Conservation (phyloP, 345 rosid genomes). For the Luvunga scandens region DNA sequence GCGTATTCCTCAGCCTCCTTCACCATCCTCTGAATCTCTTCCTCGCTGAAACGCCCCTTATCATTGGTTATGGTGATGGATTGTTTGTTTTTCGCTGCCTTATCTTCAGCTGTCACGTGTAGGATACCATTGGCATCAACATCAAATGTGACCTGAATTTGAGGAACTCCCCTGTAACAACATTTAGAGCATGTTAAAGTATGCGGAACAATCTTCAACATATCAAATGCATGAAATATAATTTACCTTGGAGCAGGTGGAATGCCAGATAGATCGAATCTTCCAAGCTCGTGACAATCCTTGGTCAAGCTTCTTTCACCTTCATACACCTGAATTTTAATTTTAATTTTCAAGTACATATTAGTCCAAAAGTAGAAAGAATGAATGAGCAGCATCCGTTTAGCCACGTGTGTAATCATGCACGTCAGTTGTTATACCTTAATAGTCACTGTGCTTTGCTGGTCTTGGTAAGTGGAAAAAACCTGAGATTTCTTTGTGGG, state of each 20-base stretch:
- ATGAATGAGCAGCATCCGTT: background rate
- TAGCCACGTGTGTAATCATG: background rate
- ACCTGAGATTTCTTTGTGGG: conserved; percentile 47
- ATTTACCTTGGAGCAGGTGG: conserved; percentile 57
- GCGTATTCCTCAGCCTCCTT: conserved; percentile 57
- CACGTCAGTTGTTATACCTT: conserved; percentile 21
- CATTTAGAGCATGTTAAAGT: background rate
- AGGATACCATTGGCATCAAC: conserved; percentile 49
- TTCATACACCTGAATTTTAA: conserved; percentile 36
- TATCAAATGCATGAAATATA: background rate
- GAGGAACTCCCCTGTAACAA: conserved; percentile 47
- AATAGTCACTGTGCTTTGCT: conserved; percentile 46
- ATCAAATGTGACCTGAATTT: conserved; percentile 51
- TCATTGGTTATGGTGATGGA: conserved; percentile 48
- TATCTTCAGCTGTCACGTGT: conserved; percentile 54
- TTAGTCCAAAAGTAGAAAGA: background rate
- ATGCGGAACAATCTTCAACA: background rate
- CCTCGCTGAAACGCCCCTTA: conserved; percentile 48
- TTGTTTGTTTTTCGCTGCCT: conserved; percentile 42
- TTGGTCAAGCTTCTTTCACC: conserved; percentile 54
- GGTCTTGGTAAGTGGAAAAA: conserved; percentile 51
- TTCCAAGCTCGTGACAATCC: conserved; percentile 51
- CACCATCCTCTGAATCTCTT: conserved; percentile 57
- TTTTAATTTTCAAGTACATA: background rate
- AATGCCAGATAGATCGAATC: conserved; percentile 49